Base-by-base conservation (phyloP, 345 rosid species). In the Dipteronia sinensis region DNA sequence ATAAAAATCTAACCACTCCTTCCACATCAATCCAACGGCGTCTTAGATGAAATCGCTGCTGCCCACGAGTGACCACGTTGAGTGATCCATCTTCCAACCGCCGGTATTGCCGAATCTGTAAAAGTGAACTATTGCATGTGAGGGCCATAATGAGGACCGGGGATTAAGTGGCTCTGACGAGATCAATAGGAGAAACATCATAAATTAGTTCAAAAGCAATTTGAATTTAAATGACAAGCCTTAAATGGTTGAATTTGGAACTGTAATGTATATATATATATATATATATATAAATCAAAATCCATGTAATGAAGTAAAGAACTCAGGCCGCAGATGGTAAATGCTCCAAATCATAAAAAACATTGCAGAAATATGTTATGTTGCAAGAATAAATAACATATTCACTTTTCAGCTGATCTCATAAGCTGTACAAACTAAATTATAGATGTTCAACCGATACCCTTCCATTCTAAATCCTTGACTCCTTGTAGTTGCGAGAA, bases 61-160 rank as follows among this genome's bases (percentile, higher is more conserved):
- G 92, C 55, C 99, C 99, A 64, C 97, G 98, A 79, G 98, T 91
- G 67, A 96, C 89, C 66, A 95, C 90, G 78, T 96, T 96, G 71
- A 92, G 85, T 22, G 97, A 88, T 42, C 98, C 97, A 86, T 94
- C 98, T 77, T 88, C 94, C 78, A 94, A 82, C 20, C 93, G 83
- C 65, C 99, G 88, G 70, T 85, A 89, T 72, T 96, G 97, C 47
- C 98, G 90, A 85, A 96, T 94, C 99, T 96, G 89, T 62, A 74
- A 75, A 77, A 44, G 46, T 23, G 58, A 64, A 69, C 31, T 53
- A 69, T 47, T 49, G 59, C 7, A 20, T 0, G 29, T 34, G 75
- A 72, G 74, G 42, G 56, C 68, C 58, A 71, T 17, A 40, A 19
- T 1, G 20, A 29, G 62, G 62, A 64, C 47, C 10, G 61, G 42